A percentile compares a stretch with the other conserved stretches of the same genome.
phyloP scores from a whole-genome alignment of 2,329 filamentous ascomycete species.

The Parasarocladium wereldwijsianum region DNA sequence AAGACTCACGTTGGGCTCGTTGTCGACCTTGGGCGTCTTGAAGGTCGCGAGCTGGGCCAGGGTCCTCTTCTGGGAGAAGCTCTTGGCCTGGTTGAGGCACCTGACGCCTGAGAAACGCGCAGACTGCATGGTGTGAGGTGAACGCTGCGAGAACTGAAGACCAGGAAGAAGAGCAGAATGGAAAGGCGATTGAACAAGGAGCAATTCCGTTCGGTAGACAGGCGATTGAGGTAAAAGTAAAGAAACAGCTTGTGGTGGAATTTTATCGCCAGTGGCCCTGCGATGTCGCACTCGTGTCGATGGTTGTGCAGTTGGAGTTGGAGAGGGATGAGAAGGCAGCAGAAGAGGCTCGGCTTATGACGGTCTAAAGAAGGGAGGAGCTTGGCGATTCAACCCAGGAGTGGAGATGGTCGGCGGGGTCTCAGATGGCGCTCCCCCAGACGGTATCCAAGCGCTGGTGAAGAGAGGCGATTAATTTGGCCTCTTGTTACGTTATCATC shows the following conservation, averaged over 20 bases:
- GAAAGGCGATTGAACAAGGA: conserved; percentile 2
- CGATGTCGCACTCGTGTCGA: not conserved
- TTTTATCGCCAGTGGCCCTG: no score
- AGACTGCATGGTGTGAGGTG: conserved; percentile 20
- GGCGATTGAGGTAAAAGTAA: no score
- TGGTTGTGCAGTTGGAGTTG: not conserved
- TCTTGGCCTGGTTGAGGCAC: conserved; percentile 15
- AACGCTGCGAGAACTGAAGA: conserved; percentile 6
- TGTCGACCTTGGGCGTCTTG: conserved; percentile 72
- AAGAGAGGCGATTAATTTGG: no score
- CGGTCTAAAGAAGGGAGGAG: no score
- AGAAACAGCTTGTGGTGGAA: no score
- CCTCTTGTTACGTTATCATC: no score
- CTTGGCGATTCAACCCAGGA: no score
- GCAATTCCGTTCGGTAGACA: conserved; percentile 1
- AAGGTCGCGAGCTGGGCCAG: conserved; percentile 61
- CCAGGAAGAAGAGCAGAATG: conserved; percentile 7
- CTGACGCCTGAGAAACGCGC: conserved; percentile 17
- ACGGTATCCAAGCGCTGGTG: no score
- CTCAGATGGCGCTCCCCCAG: no score
- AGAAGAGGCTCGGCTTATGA: conserved; percentile 4
- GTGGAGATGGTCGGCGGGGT: no score
- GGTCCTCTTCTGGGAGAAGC: conserved; percentile 14
- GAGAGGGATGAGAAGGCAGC: not conserved
- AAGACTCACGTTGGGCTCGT: conserved; percentile 82